These are phyloP conservation scores for Pestalotiopsis sp. DNA, from an alignment of 2,329 filamentous ascomycete genomes.

Conservation along the genomic window DNA sequence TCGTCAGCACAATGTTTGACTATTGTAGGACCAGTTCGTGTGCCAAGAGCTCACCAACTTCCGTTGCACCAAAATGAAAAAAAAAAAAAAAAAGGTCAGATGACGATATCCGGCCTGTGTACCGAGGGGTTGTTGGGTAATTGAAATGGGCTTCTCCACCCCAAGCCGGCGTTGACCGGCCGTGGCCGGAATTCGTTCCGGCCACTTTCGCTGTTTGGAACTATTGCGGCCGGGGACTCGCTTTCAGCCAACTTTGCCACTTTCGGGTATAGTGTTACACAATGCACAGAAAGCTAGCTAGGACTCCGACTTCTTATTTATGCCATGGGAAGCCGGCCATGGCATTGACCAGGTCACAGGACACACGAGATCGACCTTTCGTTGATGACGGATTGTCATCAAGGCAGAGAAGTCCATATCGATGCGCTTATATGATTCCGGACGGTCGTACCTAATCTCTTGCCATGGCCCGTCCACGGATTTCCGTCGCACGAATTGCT, in stretches of 20 bases:
- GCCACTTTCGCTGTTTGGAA: not conserved
- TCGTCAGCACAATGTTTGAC: not conserved
- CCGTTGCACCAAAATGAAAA: not conserved
- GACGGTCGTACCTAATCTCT: too few species aligned
- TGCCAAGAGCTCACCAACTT: slow-evolving; percentile 2
- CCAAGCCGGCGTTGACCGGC: slow-evolving; percentile 8
- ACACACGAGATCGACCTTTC: not conserved
- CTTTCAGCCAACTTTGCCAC: slow-evolving; percentile 3
- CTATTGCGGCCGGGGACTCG: not conserved
- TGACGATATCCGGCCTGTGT: slow-evolving; percentile 3
- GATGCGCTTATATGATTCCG: not conserved
- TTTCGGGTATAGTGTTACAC: not conserved
- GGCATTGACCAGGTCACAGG: not conserved
- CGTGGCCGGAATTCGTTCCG: slow-evolving; percentile 13
- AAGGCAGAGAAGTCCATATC: not conserved
- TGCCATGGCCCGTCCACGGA: not conserved
- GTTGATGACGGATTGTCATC: not conserved
- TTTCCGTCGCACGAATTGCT: not conserved
- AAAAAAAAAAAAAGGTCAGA: slow-evolving; percentile 12
- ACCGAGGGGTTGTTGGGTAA: slow-evolving; percentile 11
- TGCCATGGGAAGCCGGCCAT: not conserved
- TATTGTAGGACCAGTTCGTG: not conserved
- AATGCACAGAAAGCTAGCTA: not conserved
- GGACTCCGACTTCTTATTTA: not conserved
- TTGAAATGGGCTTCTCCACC: slow-evolving; percentile 5